phyloP scores from a whole-genome alignment of 2,329 filamentous ascomycete species.

The Aspergillus uvarum region DNA sequence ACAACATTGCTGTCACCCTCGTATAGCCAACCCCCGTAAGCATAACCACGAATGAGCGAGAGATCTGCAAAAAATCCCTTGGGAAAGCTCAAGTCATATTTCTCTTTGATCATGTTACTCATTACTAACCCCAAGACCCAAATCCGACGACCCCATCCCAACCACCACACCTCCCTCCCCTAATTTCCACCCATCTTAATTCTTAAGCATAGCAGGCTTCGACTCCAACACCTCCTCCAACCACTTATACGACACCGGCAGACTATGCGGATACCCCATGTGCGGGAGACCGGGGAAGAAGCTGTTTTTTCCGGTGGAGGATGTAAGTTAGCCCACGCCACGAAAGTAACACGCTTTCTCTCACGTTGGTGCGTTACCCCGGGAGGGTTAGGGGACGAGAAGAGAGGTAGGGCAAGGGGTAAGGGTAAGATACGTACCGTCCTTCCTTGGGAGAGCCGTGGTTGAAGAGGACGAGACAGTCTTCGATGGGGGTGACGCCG shows the following conservation, averaged over 20 bases:
- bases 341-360: not conserved
- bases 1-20: no score
- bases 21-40: no score
- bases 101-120: no score
- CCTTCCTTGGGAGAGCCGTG: conserved; percentile 66
- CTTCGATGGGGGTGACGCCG: conserved; percentile 67
- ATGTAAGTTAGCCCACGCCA: not conserved
- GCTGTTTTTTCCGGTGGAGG: conserved; percentile 14
- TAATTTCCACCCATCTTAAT: conserved; percentile 10
- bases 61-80: no score
- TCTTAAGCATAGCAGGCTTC: conserved; percentile 21
- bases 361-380: no score
- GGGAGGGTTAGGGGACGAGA: no score
- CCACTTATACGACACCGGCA: conserved; percentile 41
- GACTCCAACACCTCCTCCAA: conserved; percentile 32
- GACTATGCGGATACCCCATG: conserved; percentile 63
- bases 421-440: conserved; percentile 37
- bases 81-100: no score
- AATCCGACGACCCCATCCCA: not conserved
- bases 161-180: not conserved
- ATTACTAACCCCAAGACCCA: no score
- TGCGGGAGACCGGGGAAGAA: conserved; percentile 62
- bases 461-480: conserved; percentile 64
- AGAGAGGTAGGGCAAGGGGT: no score
- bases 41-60: no score